phyloP scores from a whole-genome alignment of 176 grass and related monocot genomes.

The Rhynchospora tenuis region DNA sequence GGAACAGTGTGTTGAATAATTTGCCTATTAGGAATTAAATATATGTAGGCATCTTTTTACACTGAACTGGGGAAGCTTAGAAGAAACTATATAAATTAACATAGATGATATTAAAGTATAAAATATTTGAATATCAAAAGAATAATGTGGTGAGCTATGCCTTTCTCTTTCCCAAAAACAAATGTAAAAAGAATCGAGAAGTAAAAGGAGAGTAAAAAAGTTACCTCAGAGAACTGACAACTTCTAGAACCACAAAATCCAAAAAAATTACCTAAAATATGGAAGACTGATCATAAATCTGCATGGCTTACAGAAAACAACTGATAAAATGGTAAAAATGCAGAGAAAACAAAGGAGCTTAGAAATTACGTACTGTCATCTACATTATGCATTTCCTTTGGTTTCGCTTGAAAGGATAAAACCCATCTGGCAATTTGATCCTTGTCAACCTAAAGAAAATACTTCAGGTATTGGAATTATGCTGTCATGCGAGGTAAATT shows the following conservation, averaged over 20 bases:
- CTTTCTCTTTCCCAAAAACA: not conserved
- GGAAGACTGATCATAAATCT: not conserved
- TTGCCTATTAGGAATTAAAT: not conserved
- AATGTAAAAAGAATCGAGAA: not conserved
- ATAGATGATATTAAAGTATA: not conserved
- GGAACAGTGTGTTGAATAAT: not conserved
- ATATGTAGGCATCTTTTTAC: not conserved
- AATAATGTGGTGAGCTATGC: not conserved
- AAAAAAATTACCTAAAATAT: slow-evolving; percentile 55
- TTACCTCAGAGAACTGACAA: slow-evolving; percentile 46
- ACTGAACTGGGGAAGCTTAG: slow-evolving; percentile 7
- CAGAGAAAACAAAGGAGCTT: not conserved
- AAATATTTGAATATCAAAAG: not conserved
- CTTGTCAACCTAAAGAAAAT: slow-evolving; percentile 54
- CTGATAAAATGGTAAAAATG: not conserved
- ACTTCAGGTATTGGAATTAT: not conserved
- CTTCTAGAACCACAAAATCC: slow-evolving; percentile 88
- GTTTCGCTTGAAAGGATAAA: slow-evolving; percentile 79
- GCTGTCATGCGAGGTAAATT: not conserved
- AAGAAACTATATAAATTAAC: slow-evolving; percentile 10
- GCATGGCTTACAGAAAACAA: not conserved
- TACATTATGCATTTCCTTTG: slow-evolving; percentile 20
- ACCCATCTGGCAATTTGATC: slow-evolving; percentile 68
- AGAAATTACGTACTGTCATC: slow-evolving; percentile 36
- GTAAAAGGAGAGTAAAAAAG: slow-evolving; percentile 20